phyloP scores from a whole-genome alignment of 1,284 basidiomycete genomes.

The Hortiboletus rubellus region DNA sequence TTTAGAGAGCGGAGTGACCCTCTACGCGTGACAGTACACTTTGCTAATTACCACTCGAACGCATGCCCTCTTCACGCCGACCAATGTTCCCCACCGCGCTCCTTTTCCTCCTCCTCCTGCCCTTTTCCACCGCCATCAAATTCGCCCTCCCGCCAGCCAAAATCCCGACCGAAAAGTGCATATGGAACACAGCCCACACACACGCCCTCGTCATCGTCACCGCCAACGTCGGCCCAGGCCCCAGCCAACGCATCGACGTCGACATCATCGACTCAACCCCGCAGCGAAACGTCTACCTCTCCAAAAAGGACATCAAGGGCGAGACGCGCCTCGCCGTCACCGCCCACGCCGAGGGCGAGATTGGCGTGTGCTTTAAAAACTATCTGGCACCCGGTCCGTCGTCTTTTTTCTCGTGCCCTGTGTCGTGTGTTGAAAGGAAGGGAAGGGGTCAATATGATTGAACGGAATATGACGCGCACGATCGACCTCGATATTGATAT shows the following conservation, averaged over 20 bases:
- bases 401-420: not conserved
- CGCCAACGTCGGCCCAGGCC: slow-evolving; percentile 79
- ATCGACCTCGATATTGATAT: slow-evolving; percentile 97
- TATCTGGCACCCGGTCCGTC: slow-evolving; percentile 69
- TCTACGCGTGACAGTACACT: not conserved
- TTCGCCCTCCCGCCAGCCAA: slow-evolving; percentile 71
- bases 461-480: slow-evolving; percentile 53
- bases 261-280: slow-evolving; percentile 91
- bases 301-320: slow-evolving; percentile 83
- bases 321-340: slow-evolving; percentile 95
- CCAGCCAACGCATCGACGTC: slow-evolving; percentile 82
- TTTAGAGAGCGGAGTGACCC: too few species aligned
- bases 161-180: slow-evolving; percentile 77
- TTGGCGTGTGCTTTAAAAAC: slow-evolving; percentile 95
- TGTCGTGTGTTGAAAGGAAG: not conserved
- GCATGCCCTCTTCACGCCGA: not conserved
- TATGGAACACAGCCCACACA: slow-evolving; percentile 90
- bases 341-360: slow-evolving; percentile 89
- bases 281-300: slow-evolving; percentile 88
- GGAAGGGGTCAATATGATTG: slow-evolving; percentile 23
- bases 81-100: slow-evolving; percentile 10
- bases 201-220: slow-evolving; percentile 93
- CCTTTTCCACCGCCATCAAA: slow-evolving; percentile 68
- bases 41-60: not conserved
- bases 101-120: slow-evolving; percentile 40